Evolutionary conservation across 176 grass and related monocot species (phyloP), one percentile per base, ranked within the genome.

Genomic region (Phragmites australis): DNA sequence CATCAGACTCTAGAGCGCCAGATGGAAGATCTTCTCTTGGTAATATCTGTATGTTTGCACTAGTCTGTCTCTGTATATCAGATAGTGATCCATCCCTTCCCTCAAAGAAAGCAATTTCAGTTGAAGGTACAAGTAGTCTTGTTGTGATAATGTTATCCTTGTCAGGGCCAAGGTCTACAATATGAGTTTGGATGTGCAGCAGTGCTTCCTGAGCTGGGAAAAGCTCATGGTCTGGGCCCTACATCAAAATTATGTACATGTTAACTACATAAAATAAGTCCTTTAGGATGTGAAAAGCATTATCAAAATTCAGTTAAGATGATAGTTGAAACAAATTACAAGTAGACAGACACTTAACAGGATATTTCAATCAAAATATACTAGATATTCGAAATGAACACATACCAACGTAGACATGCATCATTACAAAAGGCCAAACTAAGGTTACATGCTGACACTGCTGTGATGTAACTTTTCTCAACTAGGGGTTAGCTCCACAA

Each of bases 61-160:
- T 91, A 72, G 88, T 93, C 40, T 84, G 86, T 81, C 84, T 94
- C 82, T 87, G 93, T 84, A 99, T 95, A 74, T 99, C 90, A 42
- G 92, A 95, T 79, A 99, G 81, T 60, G 81, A 93, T 21, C 88
- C 90, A 30, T 91, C 92, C 81, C 84, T 88, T 48, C 92, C 88
- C 70, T 99, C 86, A 44, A 99, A 93, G 66, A 83, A 95, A 79
- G 81, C 70, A 87, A 99, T 89, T 92, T 99, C 96, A 83, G 85
- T 93, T 67, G 90, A 84, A 70, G 90, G 84, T 65, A 98, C 86
- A 65, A 98, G 92, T 86, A 98, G 73, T 80, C 96, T 93, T 44
- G 96, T 95, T 45, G 90, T 98, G 75, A 95, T 95, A 74, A 98
- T 81, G 76, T 98, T 98, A 70, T 98, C 96, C 82, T 91, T 93